Evolutionary conservation across 306 rosid species (phyloP), one percentile per base, ranked within the genome.

Genomic region (Pueraria montana): DNA sequence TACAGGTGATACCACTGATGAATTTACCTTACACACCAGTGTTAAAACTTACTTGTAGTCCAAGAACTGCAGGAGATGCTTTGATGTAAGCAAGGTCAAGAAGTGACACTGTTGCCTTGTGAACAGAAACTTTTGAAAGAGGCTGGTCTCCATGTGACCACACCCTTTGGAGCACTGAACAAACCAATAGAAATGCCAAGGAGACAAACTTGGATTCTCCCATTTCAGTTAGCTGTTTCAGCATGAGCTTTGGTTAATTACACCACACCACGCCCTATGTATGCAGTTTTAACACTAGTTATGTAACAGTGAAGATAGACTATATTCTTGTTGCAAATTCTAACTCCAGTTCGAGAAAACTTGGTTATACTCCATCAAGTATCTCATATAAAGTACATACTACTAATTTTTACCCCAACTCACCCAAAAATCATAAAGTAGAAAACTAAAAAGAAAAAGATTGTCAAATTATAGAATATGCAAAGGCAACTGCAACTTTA

Each of bases 81-180:
- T 88, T 87, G 72, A 92, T 87, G 76, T 53, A 64, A 82, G 97
- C 96, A 49, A 77, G 72, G 49, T 86, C 81, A 86, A 83, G 86
- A 75, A 91, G 88, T 38, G 91, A 89, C 13, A 84, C 14, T 7
- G 85, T 82, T 34, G 98, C 80, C 69, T 87, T 82, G 66, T 90
- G 91, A 79, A 94, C 26, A 36, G 84, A 74, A 59, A 92, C 84
- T 78, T 86, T 89, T n/a, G 92, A 90, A 77, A 92, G 84, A 78
- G 96, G 97, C 10, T 94, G 97, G 23, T 75, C 85, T 69, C 91
- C 96, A 87, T 92, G 91, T 61, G 94, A 86, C 55, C 53, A 72
- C 80, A 42, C 92, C 68, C 69, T 77, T 43, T 82, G 87, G 72
- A 88, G 79, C 45, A 77, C 67, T 42, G 87, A 74, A 86, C 90